These are phyloP conservation scores for Pleoardoris graminearum DNA, from an alignment of 2,329 filamentous ascomycete genomes.

Conservation along the genomic window DNA sequence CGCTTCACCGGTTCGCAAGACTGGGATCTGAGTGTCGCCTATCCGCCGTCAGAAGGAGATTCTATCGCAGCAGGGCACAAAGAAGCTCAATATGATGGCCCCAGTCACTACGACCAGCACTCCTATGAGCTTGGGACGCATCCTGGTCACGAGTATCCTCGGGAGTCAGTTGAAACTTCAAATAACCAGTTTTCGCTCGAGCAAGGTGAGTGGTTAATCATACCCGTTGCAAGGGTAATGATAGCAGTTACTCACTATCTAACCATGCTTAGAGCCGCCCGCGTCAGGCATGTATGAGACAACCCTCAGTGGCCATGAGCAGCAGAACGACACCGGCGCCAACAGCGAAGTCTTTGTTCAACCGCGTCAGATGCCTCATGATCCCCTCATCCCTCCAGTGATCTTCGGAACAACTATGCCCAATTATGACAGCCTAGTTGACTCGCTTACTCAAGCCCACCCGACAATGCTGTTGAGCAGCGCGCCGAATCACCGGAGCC, in stretches of 20 bases:
- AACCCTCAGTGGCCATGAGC: background rate
- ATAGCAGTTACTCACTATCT: background rate
- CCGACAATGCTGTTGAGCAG: background rate
- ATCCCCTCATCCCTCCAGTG: background rate
- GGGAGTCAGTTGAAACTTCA: conserved; percentile 4
- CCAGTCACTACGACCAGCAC: conserved; percentile 6
- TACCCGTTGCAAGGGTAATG: background rate
- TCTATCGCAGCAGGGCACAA: conserved; percentile 15
- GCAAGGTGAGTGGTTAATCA: background rate
- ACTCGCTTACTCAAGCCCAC: background rate
- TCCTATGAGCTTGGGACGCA: background rate
- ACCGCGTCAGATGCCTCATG: background rate
- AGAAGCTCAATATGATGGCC: conserved; percentile 6
- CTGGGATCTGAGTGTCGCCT: conserved; percentile 8
- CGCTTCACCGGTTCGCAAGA: conserved; percentile 3
- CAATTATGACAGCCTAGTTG: background rate
- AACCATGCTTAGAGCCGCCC: background rate
- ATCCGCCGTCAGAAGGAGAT: conserved; percentile 5
- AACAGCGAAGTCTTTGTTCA: background rate
- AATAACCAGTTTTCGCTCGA: conserved; percentile 12
- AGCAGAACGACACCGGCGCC: background rate
- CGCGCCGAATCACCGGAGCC: background rate
- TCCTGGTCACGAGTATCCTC: background rate
- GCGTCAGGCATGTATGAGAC: conserved; percentile 13
- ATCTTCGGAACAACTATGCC: background rate